Percentiles rank a stretch among this genome's conserved stretches.
These are phyloP conservation scores for Camellia sinensis DNA, from an alignment of 148 eudicot genomes.

Conservation along the genomic window DNA sequence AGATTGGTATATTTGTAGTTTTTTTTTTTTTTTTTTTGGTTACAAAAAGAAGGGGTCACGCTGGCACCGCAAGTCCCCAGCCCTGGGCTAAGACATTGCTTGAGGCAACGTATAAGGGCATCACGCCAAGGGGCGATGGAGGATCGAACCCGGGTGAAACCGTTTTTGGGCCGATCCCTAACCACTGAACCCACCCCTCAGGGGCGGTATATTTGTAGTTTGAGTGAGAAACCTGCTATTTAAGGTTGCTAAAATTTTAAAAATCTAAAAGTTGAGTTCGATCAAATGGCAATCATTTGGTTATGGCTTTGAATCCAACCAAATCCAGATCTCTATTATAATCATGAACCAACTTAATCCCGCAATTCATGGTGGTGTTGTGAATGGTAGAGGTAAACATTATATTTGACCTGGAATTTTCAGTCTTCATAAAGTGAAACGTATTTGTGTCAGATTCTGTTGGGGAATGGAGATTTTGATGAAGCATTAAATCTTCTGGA, in stretches of 20 bases:
- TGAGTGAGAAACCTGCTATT: neutral
- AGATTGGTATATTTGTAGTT: neutral
- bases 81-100: too few relatives aligned
- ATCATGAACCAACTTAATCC: neutral
- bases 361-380: neutral
- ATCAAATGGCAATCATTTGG: neutral
- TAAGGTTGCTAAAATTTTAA: neutral
- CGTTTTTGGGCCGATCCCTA: too few relatives aligned
- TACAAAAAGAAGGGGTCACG: too few relatives aligned
- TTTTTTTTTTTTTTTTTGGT: too few relatives aligned
- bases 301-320: neutral
- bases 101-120: too few relatives aligned
- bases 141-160: too few relatives aligned
- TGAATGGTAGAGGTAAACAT: neutral
- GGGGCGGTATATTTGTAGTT: neutral
- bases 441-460: conserved; percentile 46
- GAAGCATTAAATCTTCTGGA: conserved; percentile 62
- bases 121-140: too few relatives aligned
- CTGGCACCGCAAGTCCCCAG: too few relatives aligned
- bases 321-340: neutral
- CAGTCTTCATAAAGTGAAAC: conserved; percentile 26
- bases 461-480: conserved; percentile 52
- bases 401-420: neutral
- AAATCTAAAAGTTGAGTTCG: too few relatives aligned
- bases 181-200: too few relatives aligned